Percentiles rank a stretch among this genome's conserved stretches.
These are phyloP conservation scores for Plectosphaerella cucumerina DNA, from an alignment of 2,329 filamentous ascomycete species.

Conservation along the genomic window DNA sequence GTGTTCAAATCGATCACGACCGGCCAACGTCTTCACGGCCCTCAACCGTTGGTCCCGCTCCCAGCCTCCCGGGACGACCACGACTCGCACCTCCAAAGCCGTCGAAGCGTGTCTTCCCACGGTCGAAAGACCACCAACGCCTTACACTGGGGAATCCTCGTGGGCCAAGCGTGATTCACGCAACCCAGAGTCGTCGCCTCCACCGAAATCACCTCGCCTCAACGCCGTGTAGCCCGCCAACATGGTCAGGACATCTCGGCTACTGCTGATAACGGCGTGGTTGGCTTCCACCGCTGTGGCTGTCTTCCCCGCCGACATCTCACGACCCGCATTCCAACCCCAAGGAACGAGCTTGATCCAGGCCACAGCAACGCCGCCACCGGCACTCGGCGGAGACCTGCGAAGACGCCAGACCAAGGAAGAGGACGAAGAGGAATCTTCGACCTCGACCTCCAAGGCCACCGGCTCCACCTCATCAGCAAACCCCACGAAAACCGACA, in stretches of 20 bases:
- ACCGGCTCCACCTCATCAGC: not conserved
- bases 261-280: not conserved
- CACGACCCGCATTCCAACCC: not conserved
- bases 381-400: constrained; percentile 8
- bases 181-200: too few relatives aligned
- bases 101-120: too few relatives aligned
- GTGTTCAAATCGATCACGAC: too few relatives aligned
- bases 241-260: not conserved
- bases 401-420: constrained; percentile 20
- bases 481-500: not conserved
- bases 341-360: not conserved
- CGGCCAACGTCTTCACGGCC: too few relatives aligned
- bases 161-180: too few relatives aligned
- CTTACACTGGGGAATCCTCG: too few relatives aligned
- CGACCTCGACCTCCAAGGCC: not conserved
- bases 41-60: too few relatives aligned
- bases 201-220: not conserved
- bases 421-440: constrained; percentile 7
- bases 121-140: too few relatives aligned
- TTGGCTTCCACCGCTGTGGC: not conserved
- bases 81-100: too few relatives aligned
- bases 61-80: too few relatives aligned
- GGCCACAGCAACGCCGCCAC: not conserved
- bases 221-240: too few relatives aligned
- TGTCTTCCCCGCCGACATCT: not conserved